Evolutionary conservation across 2,329 filamentous ascomycete genomes (phyloP).

Genomic region (Pestalotiopsis sp.): DNA sequence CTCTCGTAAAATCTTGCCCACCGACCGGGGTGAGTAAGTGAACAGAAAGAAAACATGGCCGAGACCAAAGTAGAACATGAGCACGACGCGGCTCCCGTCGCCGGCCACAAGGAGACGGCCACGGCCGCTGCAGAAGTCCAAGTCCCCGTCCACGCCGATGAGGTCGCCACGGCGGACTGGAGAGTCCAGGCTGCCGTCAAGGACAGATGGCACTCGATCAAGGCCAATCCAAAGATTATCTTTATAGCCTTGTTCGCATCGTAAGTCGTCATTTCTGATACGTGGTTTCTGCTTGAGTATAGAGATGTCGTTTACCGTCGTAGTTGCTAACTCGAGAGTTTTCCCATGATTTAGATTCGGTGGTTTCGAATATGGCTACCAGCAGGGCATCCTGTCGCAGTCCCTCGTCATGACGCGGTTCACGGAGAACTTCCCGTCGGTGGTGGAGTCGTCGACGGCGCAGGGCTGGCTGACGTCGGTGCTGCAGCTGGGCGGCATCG

Average conservation of each 20-base stretch:
- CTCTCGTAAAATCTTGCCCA: neutral
- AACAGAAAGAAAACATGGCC: neutral
- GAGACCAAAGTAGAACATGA: constrained; percentile 1
- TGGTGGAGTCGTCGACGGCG: constrained; percentile 46
- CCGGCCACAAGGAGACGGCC: neutral
- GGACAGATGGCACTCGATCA: constrained; percentile 31
- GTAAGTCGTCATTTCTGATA: constrained; percentile 24
- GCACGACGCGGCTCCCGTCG: neutral
- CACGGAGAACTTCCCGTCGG: constrained; percentile 48
- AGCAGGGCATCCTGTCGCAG: constrained; percentile 57
- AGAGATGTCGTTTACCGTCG: neutral
- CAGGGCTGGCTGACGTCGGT: constrained; percentile 47
- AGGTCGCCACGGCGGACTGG: constrained; percentile 14
- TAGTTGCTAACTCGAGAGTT: neutral
- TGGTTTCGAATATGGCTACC: constrained; percentile 55
- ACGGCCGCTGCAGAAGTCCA: neutral
- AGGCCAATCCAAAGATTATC: constrained; percentile 38
- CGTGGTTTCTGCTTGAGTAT: neutral
- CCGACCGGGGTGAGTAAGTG: neutral
- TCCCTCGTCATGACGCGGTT: constrained; percentile 56
- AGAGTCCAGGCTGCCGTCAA: constrained; percentile 15
- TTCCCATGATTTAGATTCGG: constrained; percentile 39
- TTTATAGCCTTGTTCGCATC: constrained; percentile 43
- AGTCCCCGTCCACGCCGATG: constrained; percentile 7
- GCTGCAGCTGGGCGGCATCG: constrained; percentile 59